Percentiles rank a stretch among this genome's conserved stretches.
Conservation (phyloP, 805 yeast genomes). For the Saccharomyces eubayanus region DNA sequence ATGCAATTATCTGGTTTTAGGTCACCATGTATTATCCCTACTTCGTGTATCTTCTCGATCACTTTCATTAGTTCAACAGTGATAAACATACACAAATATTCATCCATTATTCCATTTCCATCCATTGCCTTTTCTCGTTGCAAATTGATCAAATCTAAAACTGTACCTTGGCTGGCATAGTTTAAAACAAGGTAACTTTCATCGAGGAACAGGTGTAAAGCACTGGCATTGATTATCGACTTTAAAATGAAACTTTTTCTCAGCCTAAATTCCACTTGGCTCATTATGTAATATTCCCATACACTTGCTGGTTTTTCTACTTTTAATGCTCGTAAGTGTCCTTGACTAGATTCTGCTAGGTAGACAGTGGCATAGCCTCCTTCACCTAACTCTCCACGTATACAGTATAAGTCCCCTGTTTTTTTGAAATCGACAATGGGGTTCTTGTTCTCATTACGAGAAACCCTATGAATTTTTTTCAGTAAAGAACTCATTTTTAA, state of each 20-base stretch:
- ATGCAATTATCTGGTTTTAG: constrained; percentile 80
- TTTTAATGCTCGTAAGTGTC: constrained; percentile 57
- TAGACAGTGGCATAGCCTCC: constrained; percentile 80
- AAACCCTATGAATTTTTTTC: constrained; percentile 34
- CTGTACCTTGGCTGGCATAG: constrained; percentile 61
- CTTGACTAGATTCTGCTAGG: constrained; percentile 53
- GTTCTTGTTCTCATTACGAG: constrained; percentile 28
- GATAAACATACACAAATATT: constrained; percentile 51
- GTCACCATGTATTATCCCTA: constrained; percentile 76
- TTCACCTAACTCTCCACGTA: constrained; percentile 49
- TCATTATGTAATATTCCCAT: constrained; percentile 78
- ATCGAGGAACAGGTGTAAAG: constrained; percentile 50
- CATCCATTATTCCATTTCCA: constrained; percentile 39
- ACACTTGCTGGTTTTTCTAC: constrained; percentile 58
- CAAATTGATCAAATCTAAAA: constrained; percentile 57
- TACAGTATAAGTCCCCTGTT: constrained; percentile 30
- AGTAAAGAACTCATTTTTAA: constrained; percentile 32
- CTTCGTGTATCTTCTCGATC: constrained; percentile 52
- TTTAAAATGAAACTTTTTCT: constrained; percentile 15
- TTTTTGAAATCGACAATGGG: constrained; percentile 30
- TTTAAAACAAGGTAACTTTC: constrained; percentile 63
- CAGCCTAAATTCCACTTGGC: constrained; percentile 43
- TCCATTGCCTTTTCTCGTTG: constrained; percentile 28
- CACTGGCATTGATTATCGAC: constrained; percentile 43
- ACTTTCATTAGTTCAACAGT: constrained; percentile 56